Evolutionary conservation across 2,329 filamentous ascomycete species (phyloP).

Genomic region (Aspergillus tubingensis): DNA sequence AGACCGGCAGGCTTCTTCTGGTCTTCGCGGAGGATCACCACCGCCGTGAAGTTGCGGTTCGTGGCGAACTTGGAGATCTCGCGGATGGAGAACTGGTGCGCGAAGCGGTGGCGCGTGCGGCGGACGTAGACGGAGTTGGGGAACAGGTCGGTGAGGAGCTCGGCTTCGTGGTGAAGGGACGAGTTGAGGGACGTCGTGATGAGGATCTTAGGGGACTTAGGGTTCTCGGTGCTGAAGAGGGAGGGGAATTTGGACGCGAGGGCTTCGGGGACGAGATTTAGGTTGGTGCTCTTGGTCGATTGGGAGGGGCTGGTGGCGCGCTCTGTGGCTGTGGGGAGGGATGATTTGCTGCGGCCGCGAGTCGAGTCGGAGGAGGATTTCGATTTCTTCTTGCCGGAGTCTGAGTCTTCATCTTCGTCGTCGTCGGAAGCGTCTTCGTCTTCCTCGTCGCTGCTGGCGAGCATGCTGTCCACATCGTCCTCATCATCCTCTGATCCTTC

Average conservation of each 20-base stretch:
- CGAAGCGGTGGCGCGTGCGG: conserved; percentile 78
- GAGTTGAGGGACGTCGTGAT: conserved; percentile 90
- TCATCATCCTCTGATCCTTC: conserved; percentile 54
- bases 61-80: conserved; percentile 86
- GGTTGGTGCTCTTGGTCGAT: conserved; percentile 60
- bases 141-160: conserved; percentile 77
- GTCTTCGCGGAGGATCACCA: conserved; percentile 86
- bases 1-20: conserved; percentile 80
- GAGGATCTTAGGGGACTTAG: conserved; percentile 75
- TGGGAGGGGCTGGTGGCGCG: conserved; percentile 58
- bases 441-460: conserved; percentile 46
- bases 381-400: conserved; percentile 53
- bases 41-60: conserved; percentile 78
- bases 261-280: conserved; percentile 62
- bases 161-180: conserved; percentile 79
- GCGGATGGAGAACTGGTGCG: conserved; percentile 86
- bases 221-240: conserved; percentile 56
- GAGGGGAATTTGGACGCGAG: conserved; percentile 62
- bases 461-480: conserved; percentile 42
- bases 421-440: conserved; percentile 52
- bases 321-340: conserved; percentile 43
- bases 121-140: conserved; percentile 80
- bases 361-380: conserved; percentile 41
- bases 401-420: conserved; percentile 50
- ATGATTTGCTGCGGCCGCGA: conserved; percentile 37